Conservation (phyloP, 345 rosid genomes). For the Camelina sativa region DNA sequence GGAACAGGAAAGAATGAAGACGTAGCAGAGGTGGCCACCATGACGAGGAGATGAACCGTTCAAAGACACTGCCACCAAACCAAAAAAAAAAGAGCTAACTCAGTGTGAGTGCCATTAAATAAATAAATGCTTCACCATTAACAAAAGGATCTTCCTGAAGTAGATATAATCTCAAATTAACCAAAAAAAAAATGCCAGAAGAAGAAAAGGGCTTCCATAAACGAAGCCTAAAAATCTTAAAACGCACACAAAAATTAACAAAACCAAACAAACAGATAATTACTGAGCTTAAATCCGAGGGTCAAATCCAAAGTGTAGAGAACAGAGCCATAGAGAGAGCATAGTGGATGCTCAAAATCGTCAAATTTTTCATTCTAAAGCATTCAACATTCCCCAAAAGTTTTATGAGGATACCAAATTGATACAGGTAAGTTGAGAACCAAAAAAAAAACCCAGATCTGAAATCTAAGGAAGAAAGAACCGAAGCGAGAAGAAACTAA, state of each 20-base stretch:
- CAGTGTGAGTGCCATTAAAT: not conserved
- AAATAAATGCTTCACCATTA: not conserved
- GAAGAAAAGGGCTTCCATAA: not conserved
- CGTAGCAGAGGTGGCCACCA: constrained; percentile 83
- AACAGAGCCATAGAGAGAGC: constrained; percentile 1
- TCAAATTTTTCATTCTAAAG: not conserved
- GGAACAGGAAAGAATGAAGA: constrained; percentile 71
- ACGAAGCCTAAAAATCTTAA: not conserved
- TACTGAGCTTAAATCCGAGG: constrained; percentile 7
- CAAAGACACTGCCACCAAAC: constrained; percentile 30
- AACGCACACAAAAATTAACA: not conserved
- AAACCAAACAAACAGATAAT: not conserved
- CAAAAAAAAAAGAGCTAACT: not conserved
- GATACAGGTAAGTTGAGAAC: not conserved
- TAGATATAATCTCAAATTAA: not conserved
- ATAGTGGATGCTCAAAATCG: not conserved
- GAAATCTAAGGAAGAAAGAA: constrained; percentile 21
- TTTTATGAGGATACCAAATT: not conserved
- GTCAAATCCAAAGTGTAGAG: not conserved
- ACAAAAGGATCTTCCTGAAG: not conserved
- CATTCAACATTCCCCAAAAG: not conserved
- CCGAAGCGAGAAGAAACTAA: constrained; percentile 1
- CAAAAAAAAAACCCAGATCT: constrained; percentile 32
- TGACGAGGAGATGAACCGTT: constrained; percentile 41
- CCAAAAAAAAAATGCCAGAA: no score